Evolutionary conservation across 495 filamentous ascomycete genomes (phyloP).

Genomic region (Hypoxylon lienhwacheense): DNA sequence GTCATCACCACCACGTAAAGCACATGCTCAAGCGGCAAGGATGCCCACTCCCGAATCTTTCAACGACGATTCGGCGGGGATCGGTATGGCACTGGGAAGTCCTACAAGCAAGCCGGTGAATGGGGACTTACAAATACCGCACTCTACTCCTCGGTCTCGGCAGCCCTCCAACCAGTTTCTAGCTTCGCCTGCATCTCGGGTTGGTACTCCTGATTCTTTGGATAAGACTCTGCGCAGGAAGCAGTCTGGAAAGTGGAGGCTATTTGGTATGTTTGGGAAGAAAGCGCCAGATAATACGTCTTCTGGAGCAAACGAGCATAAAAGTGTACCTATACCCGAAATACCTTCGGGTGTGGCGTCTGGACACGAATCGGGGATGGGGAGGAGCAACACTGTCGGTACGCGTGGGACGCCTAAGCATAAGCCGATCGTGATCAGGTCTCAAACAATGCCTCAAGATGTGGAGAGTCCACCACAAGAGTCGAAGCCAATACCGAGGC

Average conservation of each 20-base stretch:
- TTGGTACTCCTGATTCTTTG: slow-evolving; percentile 33
- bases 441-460: slow-evolving; percentile 41
- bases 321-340: slow-evolving; percentile 12
- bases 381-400: slow-evolving; percentile 45
- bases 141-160: slow-evolving; percentile 17
- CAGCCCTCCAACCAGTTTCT: too few relatives aligned
- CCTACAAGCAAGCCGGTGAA: slow-evolving; percentile 40
- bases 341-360: slow-evolving; percentile 7
- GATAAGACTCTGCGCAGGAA: slow-evolving; percentile 49
- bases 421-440: slow-evolving; percentile 44
- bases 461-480: slow-evolving; percentile 12
- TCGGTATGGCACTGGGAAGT: slow-evolving; percentile 64
- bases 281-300: slow-evolving; percentile 38
- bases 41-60: slow-evolving; percentile 48
- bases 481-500: slow-evolving; percentile 7
- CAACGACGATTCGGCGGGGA: slow-evolving; percentile 42
- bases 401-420: slow-evolving; percentile 39
- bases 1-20: slow-evolving; percentile 27
- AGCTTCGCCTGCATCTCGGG: slow-evolving; percentile 3
- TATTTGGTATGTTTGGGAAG: slow-evolving; percentile 55
- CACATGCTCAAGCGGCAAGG: slow-evolving; percentile 32
- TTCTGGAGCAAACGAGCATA: slow-evolving; percentile 19
- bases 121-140: slow-evolving; percentile 19
- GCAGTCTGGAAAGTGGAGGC: slow-evolving; percentile 52
- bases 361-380: slow-evolving; percentile 14